Evolutionary conservation across 2,329 filamentous ascomycete species (phyloP).

Genomic region (Arachnomyces sp.): DNA sequence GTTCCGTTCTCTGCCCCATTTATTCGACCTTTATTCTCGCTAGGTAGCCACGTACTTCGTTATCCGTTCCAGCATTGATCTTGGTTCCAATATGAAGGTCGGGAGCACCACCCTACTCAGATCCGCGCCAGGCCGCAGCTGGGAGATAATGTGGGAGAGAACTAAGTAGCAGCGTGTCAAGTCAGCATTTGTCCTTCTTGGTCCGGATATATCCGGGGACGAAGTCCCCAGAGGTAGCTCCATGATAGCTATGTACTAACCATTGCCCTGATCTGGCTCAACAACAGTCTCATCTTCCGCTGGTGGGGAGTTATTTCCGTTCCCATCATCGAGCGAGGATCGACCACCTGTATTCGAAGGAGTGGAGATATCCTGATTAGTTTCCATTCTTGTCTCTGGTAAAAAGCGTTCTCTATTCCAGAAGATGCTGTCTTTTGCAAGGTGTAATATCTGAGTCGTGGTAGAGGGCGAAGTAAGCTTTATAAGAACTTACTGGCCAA

Average conservation of each 20-base stretch:
- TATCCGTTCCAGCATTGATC: conserved; percentile 96
- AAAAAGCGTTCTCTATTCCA: too few relatives aligned
- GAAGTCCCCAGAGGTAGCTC: neutral
- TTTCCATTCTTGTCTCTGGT: too few relatives aligned
- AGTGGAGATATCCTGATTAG: too few relatives aligned
- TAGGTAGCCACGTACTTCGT: conserved; percentile 67
- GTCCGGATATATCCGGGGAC: too few relatives aligned
- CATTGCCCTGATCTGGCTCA: conserved; percentile 88
- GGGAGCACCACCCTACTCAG: conserved; percentile 88
- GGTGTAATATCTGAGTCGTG: neutral
- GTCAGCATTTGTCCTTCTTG: conserved; percentile 14
- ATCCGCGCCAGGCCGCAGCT: conserved; percentile 89
- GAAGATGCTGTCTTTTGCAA: neutral
- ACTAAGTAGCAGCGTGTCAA: conserved; percentile 46
- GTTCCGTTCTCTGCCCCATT: conserved; percentile 5
- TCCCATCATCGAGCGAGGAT: conserved; percentile 51
- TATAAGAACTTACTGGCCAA: conserved; percentile 26
- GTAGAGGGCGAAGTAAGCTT: neutral
- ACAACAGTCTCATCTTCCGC: conserved; percentile 72
- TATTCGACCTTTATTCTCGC: conserved; percentile 9
- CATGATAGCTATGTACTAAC: conserved; percentile 42
- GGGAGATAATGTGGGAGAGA: conserved; percentile 92
- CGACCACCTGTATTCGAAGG: conserved; percentile 32
- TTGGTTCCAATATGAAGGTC: conserved; percentile 94
- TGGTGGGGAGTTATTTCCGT: conserved; percentile 28